Evolutionary conservation across 257 asterid species (phyloP).

Genomic region (Ligustrum vulgare): DNA sequence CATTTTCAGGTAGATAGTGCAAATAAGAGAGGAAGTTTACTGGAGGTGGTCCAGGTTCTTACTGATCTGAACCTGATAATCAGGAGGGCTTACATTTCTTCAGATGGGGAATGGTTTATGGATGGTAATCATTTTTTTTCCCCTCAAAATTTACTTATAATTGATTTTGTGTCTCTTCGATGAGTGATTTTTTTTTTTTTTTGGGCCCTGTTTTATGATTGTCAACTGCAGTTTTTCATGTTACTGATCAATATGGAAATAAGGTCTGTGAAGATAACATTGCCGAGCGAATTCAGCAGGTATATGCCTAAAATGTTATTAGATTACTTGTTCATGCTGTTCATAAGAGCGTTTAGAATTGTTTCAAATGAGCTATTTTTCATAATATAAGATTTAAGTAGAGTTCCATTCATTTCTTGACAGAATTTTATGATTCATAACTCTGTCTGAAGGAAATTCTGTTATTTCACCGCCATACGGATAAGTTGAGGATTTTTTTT

Average conservation of each 20-base stretch:
- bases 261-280: constrained; percentile 61
- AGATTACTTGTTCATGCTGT: not conserved
- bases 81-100: constrained; percentile 84
- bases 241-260: constrained; percentile 73
- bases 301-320: constrained; percentile 18
- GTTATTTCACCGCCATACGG: not conserved
- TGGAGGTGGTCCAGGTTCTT: constrained; percentile 90
- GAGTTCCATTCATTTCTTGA: constrained; percentile 9
- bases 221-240: constrained; percentile 71
- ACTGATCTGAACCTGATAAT: constrained; percentile 75
- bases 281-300: constrained; percentile 74
- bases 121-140: constrained; percentile 53
- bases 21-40: constrained; percentile 78
- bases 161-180: not conserved
- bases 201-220: not conserved
- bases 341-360: constrained; percentile 2
- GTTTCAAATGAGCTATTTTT: not conserved
- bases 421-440: not conserved
- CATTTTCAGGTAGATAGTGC: constrained; percentile 79
- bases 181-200: not conserved
- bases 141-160: not conserved
- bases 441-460: constrained; percentile 1
- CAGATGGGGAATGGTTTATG: constrained; percentile 97
- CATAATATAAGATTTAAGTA: not conserved
- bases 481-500: not conserved